Conservation (phyloP, 2,329 filamentous ascomycete species). For the Colletotrichum camelliae region DNA sequence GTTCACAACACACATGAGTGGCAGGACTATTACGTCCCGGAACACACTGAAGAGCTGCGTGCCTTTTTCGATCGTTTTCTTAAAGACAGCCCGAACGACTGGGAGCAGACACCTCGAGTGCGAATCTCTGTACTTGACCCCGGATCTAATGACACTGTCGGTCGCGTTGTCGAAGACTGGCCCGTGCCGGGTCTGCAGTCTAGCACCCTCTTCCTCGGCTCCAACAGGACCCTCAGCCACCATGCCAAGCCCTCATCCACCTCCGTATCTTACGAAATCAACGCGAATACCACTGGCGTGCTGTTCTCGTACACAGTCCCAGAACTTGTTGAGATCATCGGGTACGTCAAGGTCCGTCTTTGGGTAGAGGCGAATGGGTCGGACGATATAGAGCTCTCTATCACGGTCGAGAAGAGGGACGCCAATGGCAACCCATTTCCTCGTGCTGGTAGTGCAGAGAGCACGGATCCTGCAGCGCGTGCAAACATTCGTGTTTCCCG, state of each 20-base stretch:
- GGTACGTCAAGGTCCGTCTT: background rate
- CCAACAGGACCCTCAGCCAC: background rate
- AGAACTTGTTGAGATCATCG: background rate
- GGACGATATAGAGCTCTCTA: background rate
- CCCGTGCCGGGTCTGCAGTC: background rate
- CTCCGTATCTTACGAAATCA: background rate
- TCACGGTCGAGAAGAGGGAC: background rate
- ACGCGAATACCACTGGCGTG: background rate
- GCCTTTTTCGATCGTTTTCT: slow-evolving; percentile 43
- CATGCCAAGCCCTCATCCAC: background rate
- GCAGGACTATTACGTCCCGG: background rate
- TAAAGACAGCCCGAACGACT: slow-evolving; percentile 45
- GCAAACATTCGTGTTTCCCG: background rate
- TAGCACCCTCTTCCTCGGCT: background rate
- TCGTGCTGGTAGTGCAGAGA: background rate
- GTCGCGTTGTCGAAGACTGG: background rate
- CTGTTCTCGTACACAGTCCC: background rate
- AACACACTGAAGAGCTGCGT: background rate
- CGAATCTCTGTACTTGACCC: slow-evolving; percentile 27
- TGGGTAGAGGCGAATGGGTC: background rate
- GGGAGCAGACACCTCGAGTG: slow-evolving; percentile 50
- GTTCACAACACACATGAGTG: background rate
- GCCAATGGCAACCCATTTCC: background rate
- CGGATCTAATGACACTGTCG: background rate
- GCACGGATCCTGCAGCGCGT: background rate